phyloP scores from a whole-genome alignment of 148 eudicot species.

The Mesembryanthemum crystallinum region DNA sequence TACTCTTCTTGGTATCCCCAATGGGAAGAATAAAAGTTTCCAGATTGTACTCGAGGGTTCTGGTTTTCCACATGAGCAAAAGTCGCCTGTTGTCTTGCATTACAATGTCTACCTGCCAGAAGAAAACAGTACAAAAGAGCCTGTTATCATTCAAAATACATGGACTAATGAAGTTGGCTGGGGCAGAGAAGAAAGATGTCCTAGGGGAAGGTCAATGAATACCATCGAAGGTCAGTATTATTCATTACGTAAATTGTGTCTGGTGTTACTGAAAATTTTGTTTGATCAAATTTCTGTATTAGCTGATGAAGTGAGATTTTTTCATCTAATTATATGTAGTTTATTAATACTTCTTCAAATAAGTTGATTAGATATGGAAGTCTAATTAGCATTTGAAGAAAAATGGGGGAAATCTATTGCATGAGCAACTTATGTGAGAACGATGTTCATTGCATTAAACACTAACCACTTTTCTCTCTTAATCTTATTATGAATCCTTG shows the following conservation, averaged over 20 bases:
- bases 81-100: conserved; percentile 60
- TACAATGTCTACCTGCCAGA: conserved; percentile 65
- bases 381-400: too few relatives aligned
- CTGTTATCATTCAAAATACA: conserved; percentile 63
- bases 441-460: too few relatives aligned
- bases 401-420: too few relatives aligned
- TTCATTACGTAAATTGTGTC: neutral
- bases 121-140: conserved; percentile 70
- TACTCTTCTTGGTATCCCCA: conserved; percentile 73
- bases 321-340: neutral
- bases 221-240: conserved; percentile 38
- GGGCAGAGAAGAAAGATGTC: conserved; percentile 84
- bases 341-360: neutral
- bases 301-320: neutral
- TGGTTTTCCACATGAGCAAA: conserved; percentile 40
- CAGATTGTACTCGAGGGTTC: conserved; percentile 71
- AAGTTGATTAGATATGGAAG: too few relatives aligned
- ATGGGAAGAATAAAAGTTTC: conserved; percentile 54
- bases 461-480: too few relatives aligned
- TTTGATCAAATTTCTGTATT: neutral
- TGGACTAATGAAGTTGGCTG: conserved; percentile 78
- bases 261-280: neutral
- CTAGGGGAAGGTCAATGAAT: conserved; percentile 46
- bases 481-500: too few relatives aligned
- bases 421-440: too few relatives aligned